Percentiles rank a stretch among this genome's conserved stretches.
These are phyloP conservation scores for Ogataea methanolica DNA, from an alignment of 805 yeast species.

Conservation along the genomic window DNA sequence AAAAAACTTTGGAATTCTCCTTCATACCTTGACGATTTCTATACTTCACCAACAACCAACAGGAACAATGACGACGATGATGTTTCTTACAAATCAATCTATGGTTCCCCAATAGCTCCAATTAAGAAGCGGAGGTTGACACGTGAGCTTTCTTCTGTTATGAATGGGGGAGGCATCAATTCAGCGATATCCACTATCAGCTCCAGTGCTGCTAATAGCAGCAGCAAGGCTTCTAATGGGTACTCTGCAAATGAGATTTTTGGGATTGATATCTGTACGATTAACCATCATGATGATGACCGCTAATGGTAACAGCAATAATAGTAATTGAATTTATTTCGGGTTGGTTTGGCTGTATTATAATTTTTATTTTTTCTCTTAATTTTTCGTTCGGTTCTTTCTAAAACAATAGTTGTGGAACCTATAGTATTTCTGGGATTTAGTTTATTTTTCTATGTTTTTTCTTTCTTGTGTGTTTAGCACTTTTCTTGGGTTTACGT, in stretches of 20 bases:
- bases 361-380: neutral
- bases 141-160: constrained; percentile 9
- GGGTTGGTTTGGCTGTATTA: neutral
- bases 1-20: constrained; percentile 63
- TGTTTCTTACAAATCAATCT: constrained; percentile 22
- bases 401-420: too few relatives aligned
- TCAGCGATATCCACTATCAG: neutral
- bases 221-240: constrained; percentile 15
- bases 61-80: constrained; percentile 23
- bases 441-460: too few relatives aligned
- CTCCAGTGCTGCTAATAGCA: neutral
- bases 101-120: constrained; percentile 33
- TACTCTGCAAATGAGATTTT: constrained; percentile 44
- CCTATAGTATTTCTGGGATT: too few relatives aligned
- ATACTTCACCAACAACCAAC: constrained; percentile 42
- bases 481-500: too few relatives aligned
- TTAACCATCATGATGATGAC: constrained; percentile 25
- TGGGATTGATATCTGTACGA: constrained; percentile 52
- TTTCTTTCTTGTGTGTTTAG: too few relatives aligned
- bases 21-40: constrained; percentile 61
- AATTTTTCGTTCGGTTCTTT: too few relatives aligned
- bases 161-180: neutral
- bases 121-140: constrained; percentile 16
- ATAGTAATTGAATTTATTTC: too few relatives aligned
- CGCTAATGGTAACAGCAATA: neutral